phyloP scores from a whole-genome alignment of 805 yeast genomes.

The Ogataea nakhonphanomensis region DNA sequence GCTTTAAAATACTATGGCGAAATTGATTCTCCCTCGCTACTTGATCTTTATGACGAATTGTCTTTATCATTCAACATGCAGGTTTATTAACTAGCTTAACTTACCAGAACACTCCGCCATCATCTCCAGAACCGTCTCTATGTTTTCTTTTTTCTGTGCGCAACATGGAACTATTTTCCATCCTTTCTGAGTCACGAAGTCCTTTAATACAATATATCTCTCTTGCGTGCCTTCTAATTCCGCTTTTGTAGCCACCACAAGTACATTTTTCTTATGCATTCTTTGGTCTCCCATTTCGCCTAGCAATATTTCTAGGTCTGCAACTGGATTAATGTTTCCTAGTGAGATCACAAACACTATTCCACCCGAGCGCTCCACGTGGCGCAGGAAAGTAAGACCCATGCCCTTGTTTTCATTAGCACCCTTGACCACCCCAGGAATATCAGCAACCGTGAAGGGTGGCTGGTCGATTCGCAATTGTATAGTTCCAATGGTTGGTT shows the following conservation, averaged over 20 bases:
- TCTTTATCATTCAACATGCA: conserved; percentile 25
- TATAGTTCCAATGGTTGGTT: conserved; percentile 90
- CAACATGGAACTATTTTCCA: conserved; percentile 86
- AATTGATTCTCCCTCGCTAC: conserved; percentile 44
- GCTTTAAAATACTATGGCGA: conserved; percentile 47
- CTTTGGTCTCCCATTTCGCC: conserved; percentile 70
- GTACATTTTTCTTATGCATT: conserved; percentile 54
- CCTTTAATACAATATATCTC: conserved; percentile 44
- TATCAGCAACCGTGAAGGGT: conserved; percentile 91
- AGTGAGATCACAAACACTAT: conserved; percentile 82
- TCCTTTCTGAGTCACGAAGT: conserved; percentile 37
- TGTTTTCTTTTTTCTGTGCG: conserved; percentile 69
- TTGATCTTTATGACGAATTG: conserved; percentile 41
- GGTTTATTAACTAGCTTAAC: conserved; percentile 9
- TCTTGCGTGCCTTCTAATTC: conserved; percentile 59
- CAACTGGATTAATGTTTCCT: conserved; percentile 62
- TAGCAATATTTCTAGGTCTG: conserved; percentile 59
- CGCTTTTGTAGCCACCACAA: conserved; percentile 93
- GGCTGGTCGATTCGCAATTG: conserved; percentile 57
- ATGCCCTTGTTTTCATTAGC: conserved; percentile 84
- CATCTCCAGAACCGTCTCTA: conserved; percentile 62
- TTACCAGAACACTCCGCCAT: conserved; percentile 62
- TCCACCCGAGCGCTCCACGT: conserved; percentile 88
- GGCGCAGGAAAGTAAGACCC: conserved; percentile 90
- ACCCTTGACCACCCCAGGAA: conserved; percentile 91